phyloP scores from a whole-genome alignment of 2,329 filamentous ascomycete species.

The Nothopassalora personata region DNA sequence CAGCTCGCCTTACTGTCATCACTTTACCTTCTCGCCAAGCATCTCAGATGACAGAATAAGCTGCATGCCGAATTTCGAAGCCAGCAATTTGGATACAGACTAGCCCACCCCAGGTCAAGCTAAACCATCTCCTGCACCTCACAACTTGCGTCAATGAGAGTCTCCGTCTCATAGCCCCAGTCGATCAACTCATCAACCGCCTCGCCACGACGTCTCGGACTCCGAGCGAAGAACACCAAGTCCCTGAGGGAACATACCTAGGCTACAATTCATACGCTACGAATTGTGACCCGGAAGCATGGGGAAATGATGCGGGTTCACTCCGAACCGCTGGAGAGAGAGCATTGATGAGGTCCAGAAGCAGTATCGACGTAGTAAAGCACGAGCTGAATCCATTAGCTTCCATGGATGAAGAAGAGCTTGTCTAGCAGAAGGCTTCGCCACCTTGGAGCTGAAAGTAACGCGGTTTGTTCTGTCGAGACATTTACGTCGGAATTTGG shows the following conservation, averaged over 20 bases:
- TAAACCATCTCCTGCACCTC: conserved; percentile 1
- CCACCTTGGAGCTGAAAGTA: conserved; percentile 5
- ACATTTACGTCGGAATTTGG: not conserved
- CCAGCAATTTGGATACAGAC: not conserved
- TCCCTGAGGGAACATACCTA: conserved; percentile 3
- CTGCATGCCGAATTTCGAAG: conserved; percentile 1
- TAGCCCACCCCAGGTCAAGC: not conserved
- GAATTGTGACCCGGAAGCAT: not conserved
- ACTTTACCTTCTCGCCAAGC: conserved; percentile 1
- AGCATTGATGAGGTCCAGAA: not conserved
- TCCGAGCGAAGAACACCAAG: not conserved
- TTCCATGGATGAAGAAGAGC: conserved; percentile 4
- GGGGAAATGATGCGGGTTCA: conserved; percentile 4
- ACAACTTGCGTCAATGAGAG: conserved; percentile 1
- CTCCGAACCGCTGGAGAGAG: not conserved
- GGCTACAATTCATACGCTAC: conserved; percentile 6
- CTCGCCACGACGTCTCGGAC: not conserved
- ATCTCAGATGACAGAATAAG: not conserved
- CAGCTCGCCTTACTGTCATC: conserved; percentile 2
- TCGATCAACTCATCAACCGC: conserved; percentile 8
- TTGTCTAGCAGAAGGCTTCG: conserved; percentile 3
- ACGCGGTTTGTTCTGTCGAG: conserved; percentile 1
- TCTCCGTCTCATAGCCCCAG: conserved; percentile 3
- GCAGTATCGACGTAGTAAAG: not conserved
- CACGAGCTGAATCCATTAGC: conserved; percentile 3